Conservation (phyloP, 1,139 yeast genomes). For the Taphrina flavorubra region DNA sequence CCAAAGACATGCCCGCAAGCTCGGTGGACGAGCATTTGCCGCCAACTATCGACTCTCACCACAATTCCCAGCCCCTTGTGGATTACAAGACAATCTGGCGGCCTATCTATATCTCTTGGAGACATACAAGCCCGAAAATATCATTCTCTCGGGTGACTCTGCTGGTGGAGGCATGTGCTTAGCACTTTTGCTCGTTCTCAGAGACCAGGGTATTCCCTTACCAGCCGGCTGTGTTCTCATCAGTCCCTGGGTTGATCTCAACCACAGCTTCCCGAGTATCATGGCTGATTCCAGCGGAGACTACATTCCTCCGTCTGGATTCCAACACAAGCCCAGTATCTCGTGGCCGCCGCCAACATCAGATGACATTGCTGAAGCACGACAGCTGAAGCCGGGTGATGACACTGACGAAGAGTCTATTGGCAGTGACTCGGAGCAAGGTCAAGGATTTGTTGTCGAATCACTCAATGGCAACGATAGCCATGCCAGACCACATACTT, state of each 20-base stretch:
- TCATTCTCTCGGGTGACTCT: conserved; percentile 46
- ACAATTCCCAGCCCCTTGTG: conserved; percentile 46
- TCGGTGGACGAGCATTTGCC: conserved; percentile 45
- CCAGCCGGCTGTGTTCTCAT: conserved; percentile 46
- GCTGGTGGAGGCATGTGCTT: conserved; percentile 45
- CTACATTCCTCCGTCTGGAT: conserved; percentile 45
- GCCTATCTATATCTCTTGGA: conserved; percentile 44
- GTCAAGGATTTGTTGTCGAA: conserved; percentile 27
- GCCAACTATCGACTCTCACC: conserved; percentile 46
- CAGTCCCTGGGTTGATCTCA: conserved; percentile 47
- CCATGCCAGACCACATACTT: not conserved
- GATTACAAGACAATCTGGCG: conserved; percentile 44
- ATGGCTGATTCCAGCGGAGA: conserved; percentile 43
- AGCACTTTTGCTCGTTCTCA: conserved; percentile 38
- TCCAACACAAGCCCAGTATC: conserved; percentile 41
- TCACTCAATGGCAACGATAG: conserved; percentile 1
- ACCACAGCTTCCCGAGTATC: conserved; percentile 46
- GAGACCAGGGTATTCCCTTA: conserved; percentile 44
- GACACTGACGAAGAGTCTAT: conserved; percentile 9
- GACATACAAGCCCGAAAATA: conserved; percentile 41
- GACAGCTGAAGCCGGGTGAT: conserved; percentile 9
- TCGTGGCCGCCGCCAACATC: conserved; percentile 41
- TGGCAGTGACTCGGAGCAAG: conserved; percentile 13
- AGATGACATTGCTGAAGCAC: conserved; percentile 36
- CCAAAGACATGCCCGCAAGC: conserved; percentile 42